Conservation (phyloP, 306 rosid genomes). For the Pueraria montana region DNA sequence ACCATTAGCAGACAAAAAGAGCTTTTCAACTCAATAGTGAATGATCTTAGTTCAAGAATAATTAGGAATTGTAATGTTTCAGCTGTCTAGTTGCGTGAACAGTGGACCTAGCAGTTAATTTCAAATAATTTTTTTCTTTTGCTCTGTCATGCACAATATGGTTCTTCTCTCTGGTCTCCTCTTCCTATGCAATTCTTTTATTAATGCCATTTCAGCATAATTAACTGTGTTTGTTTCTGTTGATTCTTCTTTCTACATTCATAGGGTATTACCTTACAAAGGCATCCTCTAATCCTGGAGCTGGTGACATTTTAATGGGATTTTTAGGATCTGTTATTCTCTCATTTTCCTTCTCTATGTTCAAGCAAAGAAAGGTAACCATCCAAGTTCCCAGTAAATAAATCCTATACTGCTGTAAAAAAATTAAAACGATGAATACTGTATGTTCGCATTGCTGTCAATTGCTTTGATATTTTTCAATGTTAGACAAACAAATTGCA, state of each 20-base stretch:
- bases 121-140: slow-evolving; percentile 15
- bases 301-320: slow-evolving; percentile 96
- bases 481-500: slow-evolving; percentile 2
- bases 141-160: slow-evolving; percentile 1
- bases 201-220: slow-evolving; percentile 7
- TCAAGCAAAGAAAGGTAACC: slow-evolving; percentile 92
- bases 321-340: slow-evolving; percentile 97
- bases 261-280: slow-evolving; percentile 89
- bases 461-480: slow-evolving; percentile 10
- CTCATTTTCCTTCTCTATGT: slow-evolving; percentile 98
- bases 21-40: neutral
- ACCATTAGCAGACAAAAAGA: neutral
- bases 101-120: neutral
- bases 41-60: neutral
- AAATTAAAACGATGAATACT: neutral
- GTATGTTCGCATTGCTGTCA: slow-evolving; percentile 11
- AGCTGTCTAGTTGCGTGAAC: neutral
- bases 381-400: slow-evolving; percentile 22
- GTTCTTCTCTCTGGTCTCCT: slow-evolving; percentile 25
- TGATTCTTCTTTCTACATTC: slow-evolving; percentile 45
- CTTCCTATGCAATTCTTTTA: neutral
- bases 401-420: slow-evolving; percentile 16
- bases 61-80: neutral
- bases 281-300: slow-evolving; percentile 86
- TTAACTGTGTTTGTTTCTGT: neutral